Base-by-base conservation (phyloP, 805 yeast genomes). In the Torulaspora microellipsoides region DNA sequence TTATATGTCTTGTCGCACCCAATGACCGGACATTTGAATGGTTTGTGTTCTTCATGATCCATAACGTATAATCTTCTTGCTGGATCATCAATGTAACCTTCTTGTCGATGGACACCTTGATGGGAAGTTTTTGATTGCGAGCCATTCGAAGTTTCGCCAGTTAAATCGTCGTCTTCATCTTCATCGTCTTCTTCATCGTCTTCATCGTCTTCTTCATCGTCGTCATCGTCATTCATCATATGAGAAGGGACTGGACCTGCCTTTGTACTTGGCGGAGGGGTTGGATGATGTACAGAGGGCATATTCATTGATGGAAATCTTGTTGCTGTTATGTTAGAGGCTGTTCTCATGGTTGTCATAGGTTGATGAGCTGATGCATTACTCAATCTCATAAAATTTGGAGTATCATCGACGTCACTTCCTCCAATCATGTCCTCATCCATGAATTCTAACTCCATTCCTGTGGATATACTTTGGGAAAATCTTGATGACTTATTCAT, bases 1-100 rank as follows among this genome's bases (percentile, higher is more conserved):
- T 93, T 93, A 67, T 93, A 93, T 25, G 91, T 90, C 72, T 93
- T 93, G 56, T 90, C 97, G 67, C 99, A 93, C 7, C 99, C 99
- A 59, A 89, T 85, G 34, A 93, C 99, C 0, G 98, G 99, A 70
- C 99, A 93, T 64, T 85, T 89, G 71, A 83, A 93, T 27, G 99
- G 99, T 65, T 93, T 83, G 63, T 88, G 85, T 55, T 90, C 96
- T 46, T 86, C 90, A 49, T 81, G 83, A 66, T 90, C 97, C 72
- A 86, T 82, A 28, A 90, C 96, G 61, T 93, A 91, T 46, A 91
- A 69, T 61, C 90, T 93, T 51, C 98, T 77, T 1, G 97, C 96
- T 0, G 98, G 99, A 65, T 93, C 97, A 66, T 91, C 97, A 38
- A 93, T 90, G 65, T 89, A 89, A 72, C 83, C 82, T 45, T 81